Conservation (phyloP, 2,329 filamentous ascomycete species). For the Bimuria novae-zelandiae region DNA sequence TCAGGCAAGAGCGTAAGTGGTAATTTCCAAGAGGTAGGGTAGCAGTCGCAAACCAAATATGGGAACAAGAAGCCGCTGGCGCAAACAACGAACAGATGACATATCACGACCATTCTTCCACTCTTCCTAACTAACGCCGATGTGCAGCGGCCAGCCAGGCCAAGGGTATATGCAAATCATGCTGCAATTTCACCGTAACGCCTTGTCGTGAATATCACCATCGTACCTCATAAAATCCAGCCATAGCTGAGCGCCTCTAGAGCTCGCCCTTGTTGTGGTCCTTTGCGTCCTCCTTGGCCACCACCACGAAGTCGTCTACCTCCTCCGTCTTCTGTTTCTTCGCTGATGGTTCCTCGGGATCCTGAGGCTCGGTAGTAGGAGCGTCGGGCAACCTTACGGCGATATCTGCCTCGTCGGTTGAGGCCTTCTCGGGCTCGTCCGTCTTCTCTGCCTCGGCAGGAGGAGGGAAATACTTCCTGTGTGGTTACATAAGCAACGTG, state of each 20-base stretch:
- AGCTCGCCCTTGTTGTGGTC: slow-evolving; percentile 19
- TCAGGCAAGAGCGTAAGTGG: too few species aligned
- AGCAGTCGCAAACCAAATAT: too few species aligned
- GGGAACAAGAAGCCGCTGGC: too few species aligned
- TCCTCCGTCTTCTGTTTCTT: slow-evolving; percentile 54
- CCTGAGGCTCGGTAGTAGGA: slow-evolving; percentile 53
- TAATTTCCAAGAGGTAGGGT: too few species aligned
- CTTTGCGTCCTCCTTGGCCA: slow-evolving; percentile 33
- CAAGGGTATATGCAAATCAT: slow-evolving; percentile 4
- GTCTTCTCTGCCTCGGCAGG: slow-evolving; percentile 11
- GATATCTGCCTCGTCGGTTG: slow-evolving; percentile 38
- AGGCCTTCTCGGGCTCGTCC: slow-evolving; percentile 26
- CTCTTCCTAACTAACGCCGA: too few species aligned
- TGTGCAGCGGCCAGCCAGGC: too few species aligned
- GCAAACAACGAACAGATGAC: too few species aligned
- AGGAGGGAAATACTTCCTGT: slow-evolving; percentile 45
- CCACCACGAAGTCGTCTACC: slow-evolving; percentile 36
- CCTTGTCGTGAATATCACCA: background rate
- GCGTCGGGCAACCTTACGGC: slow-evolving; percentile 54
- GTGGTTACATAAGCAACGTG: too few species aligned
- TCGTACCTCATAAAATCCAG: background rate
- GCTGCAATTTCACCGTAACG: slow-evolving; percentile 1
- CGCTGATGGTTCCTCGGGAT: slow-evolving; percentile 48
- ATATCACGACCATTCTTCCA: too few species aligned
- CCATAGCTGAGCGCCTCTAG: background rate